Evolutionary conservation across 768 basidiomycete genomes (phyloP), one percentile per base, ranked within the genome.

Genomic region (Coprinopsis marcescibilis): DNA sequence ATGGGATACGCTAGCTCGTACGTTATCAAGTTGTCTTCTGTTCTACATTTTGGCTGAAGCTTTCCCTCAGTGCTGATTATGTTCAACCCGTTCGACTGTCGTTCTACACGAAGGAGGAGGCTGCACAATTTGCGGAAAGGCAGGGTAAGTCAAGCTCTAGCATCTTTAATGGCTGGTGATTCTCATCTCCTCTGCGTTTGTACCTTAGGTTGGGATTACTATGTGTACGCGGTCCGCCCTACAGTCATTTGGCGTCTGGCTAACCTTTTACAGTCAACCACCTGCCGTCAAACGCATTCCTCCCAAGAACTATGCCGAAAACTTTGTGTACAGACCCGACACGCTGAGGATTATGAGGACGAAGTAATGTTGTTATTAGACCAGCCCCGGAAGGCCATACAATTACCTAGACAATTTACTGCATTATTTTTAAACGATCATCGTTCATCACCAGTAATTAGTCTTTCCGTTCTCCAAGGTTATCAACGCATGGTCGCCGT

Each of bases 1-100:
- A 99, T 98, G 90, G 95, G 95, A 35, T 99, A 79, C 74, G 94
- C 93, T 0, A 89, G 85, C 70, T 92, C 91, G 88, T 94, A 62
- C 67, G 88, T 76, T 21, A 1, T 10, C 11, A 30, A 15, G 25
- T 15, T n/a, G 11, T 17, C 14, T 1, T 14, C 13, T 27, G 39
- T n/a, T 13, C 38, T 25, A n/a, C 17, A 27, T 8, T 8, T 32
- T 21, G n/a, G n/a, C 41, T 39, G 40, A 41, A 26, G 35, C 36
- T 50, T 26, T 19, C 25, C 34, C 15, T 14, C 51, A 91, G 90
- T 52, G 93, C 91, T 48, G 93, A 97, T 65, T 97, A 96, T 65
- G 87, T 95, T 85, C 93, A 97, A 62, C 91, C 87, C 15, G 89
- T 89, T 3, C 80, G 84, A 3, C 45, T 95, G 52, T 75, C 80